phyloP scores from a whole-genome alignment of 768 basidiomycete genomes.

The Leucocoprinus sp. region DNA sequence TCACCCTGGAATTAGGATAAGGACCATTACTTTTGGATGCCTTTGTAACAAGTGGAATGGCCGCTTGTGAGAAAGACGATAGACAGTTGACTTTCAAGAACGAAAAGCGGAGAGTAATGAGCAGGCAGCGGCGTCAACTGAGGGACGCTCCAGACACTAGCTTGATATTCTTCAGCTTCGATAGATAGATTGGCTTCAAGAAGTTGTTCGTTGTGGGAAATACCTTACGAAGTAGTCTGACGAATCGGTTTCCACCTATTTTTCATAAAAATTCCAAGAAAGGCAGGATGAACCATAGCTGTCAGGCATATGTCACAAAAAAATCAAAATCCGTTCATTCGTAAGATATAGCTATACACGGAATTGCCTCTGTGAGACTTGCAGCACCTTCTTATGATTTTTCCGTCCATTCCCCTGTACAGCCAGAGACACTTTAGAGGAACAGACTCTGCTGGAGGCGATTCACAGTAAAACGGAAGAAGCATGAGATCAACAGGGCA shows the following conservation, averaged over 20 bases:
- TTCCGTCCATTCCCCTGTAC: no score
- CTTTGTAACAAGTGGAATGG: no score
- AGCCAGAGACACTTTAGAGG: no score
- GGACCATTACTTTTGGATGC: no score
- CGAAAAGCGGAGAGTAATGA: no score
- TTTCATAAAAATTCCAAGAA: slow-evolving; percentile 6
- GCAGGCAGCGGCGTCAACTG: background rate
- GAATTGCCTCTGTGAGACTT: background rate
- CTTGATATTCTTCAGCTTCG: background rate
- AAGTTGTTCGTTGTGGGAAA: slow-evolving; percentile 3
- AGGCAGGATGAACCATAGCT: background rate
- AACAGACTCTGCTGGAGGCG: no score
- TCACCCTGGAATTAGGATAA: no score
- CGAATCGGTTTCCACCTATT: slow-evolving; percentile 5
- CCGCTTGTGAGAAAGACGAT: no score
- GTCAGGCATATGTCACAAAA: slow-evolving; percentile 1
- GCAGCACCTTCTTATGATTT: no score
- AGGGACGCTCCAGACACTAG: background rate
- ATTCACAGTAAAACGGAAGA: no score
- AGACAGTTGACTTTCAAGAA: no score
- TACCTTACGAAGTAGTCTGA: slow-evolving; percentile 2
- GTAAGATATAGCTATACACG: background rate
- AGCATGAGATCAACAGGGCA: no score
- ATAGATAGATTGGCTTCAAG: slow-evolving; percentile 8
- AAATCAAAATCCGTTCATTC: background rate